Base-by-base conservation (phyloP, 768 basidiomycete species). In the Trametes punicea region DNA sequence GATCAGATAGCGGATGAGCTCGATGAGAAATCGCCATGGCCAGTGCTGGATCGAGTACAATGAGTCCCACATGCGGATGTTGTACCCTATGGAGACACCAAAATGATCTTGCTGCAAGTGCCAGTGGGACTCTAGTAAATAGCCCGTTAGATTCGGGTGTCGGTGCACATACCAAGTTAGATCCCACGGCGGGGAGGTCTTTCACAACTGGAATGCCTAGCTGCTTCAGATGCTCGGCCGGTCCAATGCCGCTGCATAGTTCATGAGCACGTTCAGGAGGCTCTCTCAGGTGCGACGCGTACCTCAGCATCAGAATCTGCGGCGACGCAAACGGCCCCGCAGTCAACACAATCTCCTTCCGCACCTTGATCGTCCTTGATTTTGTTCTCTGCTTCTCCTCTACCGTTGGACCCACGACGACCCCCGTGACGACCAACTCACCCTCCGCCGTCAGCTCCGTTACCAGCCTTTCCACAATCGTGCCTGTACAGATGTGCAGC, bases 71-170 rank as follows among this genome's bases (percentile, higher is more conserved):
- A 73, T 49, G 9, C 70, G 71, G 20, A 68, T 62, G 34, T 69
- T 63, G 57, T 67, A 77, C 20, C 65, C 62, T 6, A 73, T 51
- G 2, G 72, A 62, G 13, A 75, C 66, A 15, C 62, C 67, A 11
- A 74, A 57, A 56, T 78, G 75, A 59, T 76, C 77, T 71, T 75
- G 70, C 72, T 73, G 50, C 8, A 34, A 5, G 34, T n/a, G n/a
- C n/a, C n/a, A n/a, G n/a, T 30, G 3, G 5, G 27, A 7, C 21
- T 27, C 2, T 20, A 4, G 46, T 23, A 3, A 34, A 31, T 15
- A 21, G 4, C 6, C 2, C 6, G 9, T 3, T 15, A 13, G 6
- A 15, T 18, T 4, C 8, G 16, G n/a, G 13, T 5, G 27, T 8
- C 4, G 15, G 2, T n/a, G 18, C 6, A 51, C 61, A 23, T 26